These are phyloP conservation scores for Beauveria pseudobassiana DNA, from an alignment of 2,329 filamentous ascomycete species.

Conservation along the genomic window DNA sequence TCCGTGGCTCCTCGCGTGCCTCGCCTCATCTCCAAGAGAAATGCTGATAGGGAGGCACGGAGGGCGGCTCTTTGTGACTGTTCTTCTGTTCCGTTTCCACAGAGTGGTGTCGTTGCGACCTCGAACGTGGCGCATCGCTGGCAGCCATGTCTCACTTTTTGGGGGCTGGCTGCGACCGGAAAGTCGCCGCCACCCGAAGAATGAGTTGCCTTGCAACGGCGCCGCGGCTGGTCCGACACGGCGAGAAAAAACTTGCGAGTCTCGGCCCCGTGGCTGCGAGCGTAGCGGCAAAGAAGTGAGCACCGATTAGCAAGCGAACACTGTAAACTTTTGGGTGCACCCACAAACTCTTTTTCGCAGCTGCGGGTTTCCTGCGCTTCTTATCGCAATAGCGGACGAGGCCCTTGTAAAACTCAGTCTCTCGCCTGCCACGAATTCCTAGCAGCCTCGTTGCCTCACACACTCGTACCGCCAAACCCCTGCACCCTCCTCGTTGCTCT, in stretches of 20 bases:
- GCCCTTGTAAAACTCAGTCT: background rate
- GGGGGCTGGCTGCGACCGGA: constrained; percentile 5
- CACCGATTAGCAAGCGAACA: background rate
- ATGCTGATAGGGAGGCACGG: background rate
- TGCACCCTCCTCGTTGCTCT: constrained; percentile 1
- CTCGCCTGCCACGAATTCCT: background rate
- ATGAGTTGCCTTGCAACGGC: background rate
- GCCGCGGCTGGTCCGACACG: constrained; percentile 4
- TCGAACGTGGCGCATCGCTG: background rate
- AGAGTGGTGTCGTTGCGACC: too few species aligned
- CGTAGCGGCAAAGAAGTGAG: background rate
- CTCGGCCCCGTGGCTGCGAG: background rate
- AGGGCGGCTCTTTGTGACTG: background rate
- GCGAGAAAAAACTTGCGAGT: background rate
- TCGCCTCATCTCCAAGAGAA: background rate
- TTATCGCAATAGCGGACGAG: constrained; percentile 2
- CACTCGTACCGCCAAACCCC: background rate
- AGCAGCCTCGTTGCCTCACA: background rate
- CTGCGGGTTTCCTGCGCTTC: background rate
- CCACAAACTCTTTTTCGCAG: background rate
- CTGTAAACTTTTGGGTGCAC: background rate
- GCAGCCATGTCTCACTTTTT: background rate
- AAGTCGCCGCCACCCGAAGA: constrained; percentile 6
- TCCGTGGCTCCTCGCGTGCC: background rate
- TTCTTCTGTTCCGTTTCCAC: too few species aligned